Conservation (phyloP, 768 basidiomycete genomes). For the Kwoniella europaea region DNA sequence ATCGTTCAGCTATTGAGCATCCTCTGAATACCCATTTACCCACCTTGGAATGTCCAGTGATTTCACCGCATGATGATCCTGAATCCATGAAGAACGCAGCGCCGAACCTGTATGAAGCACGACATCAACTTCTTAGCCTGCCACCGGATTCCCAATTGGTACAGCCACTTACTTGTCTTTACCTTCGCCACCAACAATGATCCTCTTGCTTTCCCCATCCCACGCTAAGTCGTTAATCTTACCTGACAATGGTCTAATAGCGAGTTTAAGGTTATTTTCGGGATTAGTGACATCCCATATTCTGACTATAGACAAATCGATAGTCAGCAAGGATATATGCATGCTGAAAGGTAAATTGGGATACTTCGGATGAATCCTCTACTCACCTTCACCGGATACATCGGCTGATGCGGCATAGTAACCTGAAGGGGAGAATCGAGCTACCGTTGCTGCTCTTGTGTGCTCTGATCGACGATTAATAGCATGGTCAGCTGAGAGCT, state of each 20-base stretch:
- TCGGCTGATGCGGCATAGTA: slow-evolving; percentile 96
- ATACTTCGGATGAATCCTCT: neutral
- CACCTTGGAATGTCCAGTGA: slow-evolving; percentile 87
- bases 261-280: slow-evolving; percentile 74
- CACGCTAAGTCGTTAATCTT: slow-evolving; percentile 88
- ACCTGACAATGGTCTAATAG: slow-evolving; percentile 53
- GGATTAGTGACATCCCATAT: slow-evolving; percentile 93
- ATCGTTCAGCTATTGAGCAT: neutral
- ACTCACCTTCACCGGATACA: slow-evolving; percentile 73
- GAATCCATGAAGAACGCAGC: slow-evolving; percentile 58
- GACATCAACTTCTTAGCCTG: neutral
- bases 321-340: neutral
- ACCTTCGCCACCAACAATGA: slow-evolving; percentile 91
- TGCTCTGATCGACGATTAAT: slow-evolving; percentile 63
- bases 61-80: slow-evolving; percentile 84
- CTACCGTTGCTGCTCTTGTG: slow-evolving; percentile 81
- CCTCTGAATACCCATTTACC: neutral
- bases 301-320: slow-evolving; percentile 64
- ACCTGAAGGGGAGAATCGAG: slow-evolving; percentile 88
- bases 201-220: slow-evolving; percentile 96
- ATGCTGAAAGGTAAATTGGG: neutral
- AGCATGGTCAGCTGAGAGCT: slow-evolving; percentile 14
- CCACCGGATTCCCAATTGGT: too few relatives aligned
- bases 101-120: slow-evolving; percentile 39
- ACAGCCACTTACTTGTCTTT: slow-evolving; percentile 70